Base-by-base conservation (phyloP, 805 yeast species). In the Blastobotrys peoriensis region DNA sequence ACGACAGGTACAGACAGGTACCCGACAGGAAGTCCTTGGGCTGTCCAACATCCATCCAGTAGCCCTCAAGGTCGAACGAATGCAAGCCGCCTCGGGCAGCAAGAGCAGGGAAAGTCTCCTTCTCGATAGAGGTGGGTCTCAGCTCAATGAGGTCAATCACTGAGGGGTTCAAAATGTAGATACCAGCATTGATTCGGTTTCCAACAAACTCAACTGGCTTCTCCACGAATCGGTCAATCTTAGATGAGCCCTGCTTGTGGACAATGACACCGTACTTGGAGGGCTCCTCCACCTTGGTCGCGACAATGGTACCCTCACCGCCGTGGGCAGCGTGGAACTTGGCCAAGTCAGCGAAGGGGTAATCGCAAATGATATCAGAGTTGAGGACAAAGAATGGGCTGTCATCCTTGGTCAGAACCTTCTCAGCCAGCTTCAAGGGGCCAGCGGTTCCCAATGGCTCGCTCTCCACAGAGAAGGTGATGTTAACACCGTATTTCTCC, bases 31-130 rank as follows among this genome's bases (percentile, higher is more conserved):
- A 93, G 73, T 93, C 99, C 80, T 91, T 93, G 78, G 99, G 99
- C 77, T 93, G 99, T 70, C 99, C 99, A 58, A 93, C 97, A 70
- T 93, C 99, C 98, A 93, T 93, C 99, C 99, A 93, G 86, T 81
- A 93, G 56, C 98, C 98, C 76, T 93, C 97, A 64, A 93, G 80
- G 70, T 93, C 99, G 64, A 86, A 93, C 44, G 98, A 89, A 78
- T 82, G 93, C 62, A 93, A 78, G 50, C 83, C 77, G 64, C 83
- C 88, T 65, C 83, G 73, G 71, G 86, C 94, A 56, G 94, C 97
- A 61, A 93, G 79, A 61, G 75, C 72, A 62, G 99, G 99, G 96
- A 93, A 93, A 58, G 97, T 89, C 78, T 93, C 99, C 83, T 89
- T 89, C 78, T 93, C 99, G 61, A 93, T 93, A 43, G 98, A 91